Evolutionary conservation across 345 rosid species (phyloP).

Genomic region (Eucalyptus sideroxylon): DNA sequence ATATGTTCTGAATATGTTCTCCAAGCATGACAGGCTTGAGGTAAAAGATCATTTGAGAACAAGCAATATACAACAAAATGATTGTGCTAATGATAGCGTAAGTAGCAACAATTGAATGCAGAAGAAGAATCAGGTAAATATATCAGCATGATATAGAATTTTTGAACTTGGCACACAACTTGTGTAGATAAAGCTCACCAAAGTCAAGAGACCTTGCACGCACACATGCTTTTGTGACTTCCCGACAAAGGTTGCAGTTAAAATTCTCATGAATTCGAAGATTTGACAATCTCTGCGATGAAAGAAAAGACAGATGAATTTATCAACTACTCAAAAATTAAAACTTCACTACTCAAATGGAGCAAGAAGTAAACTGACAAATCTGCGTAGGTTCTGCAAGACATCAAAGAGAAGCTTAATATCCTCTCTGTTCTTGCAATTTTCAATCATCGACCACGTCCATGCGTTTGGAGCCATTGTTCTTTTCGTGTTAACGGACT

Average conservation of each 20-base stretch:
- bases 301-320: neutral
- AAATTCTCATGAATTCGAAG: conserved; percentile 73
- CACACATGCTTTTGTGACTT: conserved; percentile 70
- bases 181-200: conserved; percentile 28
- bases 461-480: conserved; percentile 82
- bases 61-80: neutral
- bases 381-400: conserved; percentile 58
- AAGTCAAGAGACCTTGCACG: conserved; percentile 61
- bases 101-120: neutral
- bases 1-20: neutral
- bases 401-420: conserved; percentile 53
- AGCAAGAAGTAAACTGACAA: conserved; percentile 37
- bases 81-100: neutral
- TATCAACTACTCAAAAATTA: neutral
- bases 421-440: conserved; percentile 56
- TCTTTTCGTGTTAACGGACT: conserved; percentile 45
- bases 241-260: conserved; percentile 70
- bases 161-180: neutral
- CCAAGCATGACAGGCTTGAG: neutral
- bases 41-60: neutral
- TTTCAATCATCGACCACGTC: conserved; percentile 68
- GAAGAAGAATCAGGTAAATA: neutral
- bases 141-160: neutral
- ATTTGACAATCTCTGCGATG: conserved; percentile 67
- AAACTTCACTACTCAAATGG: neutral